These are phyloP conservation scores for Vanrija pseudolonga DNA, from an alignment of 1,284 basidiomycete genomes.

Conservation along the genomic window DNA sequence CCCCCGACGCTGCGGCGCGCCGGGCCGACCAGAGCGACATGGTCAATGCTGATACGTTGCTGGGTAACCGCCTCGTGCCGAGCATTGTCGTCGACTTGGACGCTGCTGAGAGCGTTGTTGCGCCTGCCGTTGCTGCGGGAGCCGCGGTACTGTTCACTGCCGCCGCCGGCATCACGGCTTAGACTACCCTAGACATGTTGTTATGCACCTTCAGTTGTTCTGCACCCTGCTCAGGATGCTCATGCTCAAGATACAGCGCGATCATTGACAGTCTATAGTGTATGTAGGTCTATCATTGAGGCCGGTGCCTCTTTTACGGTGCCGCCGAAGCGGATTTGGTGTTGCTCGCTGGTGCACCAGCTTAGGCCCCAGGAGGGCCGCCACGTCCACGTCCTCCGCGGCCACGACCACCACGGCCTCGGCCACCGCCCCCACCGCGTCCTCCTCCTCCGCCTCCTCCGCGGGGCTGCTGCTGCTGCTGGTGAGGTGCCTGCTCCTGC, in stretches of 20 bases:
- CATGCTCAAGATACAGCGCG: no score
- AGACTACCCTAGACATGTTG: no score
- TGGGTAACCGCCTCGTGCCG: neutral
- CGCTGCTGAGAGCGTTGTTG: no score
- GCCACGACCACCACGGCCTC: constrained; percentile 6
- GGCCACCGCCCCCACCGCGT: constrained; percentile 2
- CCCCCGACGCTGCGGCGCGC: constrained; percentile 1
- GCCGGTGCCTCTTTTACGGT: no score
- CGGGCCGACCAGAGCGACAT: constrained; percentile 7
- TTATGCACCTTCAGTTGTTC: no score
- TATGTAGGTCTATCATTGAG: no score
- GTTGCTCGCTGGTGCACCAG: neutral
- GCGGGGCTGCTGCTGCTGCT: constrained; percentile 11
- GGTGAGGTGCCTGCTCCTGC: constrained; percentile 6
- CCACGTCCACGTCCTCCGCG: constrained; percentile 2
- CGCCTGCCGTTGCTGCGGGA: no score
- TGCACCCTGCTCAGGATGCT: no score
- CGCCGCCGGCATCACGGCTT: no score
- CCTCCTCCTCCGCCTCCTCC: constrained; percentile 14
- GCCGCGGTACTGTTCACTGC: no score
- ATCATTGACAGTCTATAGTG: no score
- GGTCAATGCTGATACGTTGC: constrained; percentile 8
- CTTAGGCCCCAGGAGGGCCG: neutral
- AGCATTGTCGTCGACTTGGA: neutral
- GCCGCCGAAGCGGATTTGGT: no score